Percentiles rank a stretch among this genome's conserved stretches.
phyloP scores from a whole-genome alignment of 1,284 basidiomycete species.

The Apiotrichum laibachii region DNA sequence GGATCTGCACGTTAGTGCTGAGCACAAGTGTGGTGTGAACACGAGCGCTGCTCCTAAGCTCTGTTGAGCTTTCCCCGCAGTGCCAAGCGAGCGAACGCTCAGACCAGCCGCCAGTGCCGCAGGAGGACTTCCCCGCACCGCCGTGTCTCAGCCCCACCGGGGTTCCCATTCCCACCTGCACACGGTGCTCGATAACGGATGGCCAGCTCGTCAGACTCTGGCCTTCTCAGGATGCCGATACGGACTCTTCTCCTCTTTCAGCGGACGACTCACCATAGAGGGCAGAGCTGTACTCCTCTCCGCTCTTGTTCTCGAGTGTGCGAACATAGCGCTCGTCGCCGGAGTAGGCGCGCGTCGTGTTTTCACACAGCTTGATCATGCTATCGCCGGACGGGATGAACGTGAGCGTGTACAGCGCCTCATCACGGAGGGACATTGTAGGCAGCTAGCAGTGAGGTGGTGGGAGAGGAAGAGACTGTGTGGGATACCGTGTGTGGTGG shows the following conservation, averaged over 20 bases:
- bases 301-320: constrained; percentile 28
- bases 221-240: too few species aligned
- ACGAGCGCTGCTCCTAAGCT: not conserved
- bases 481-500: not conserved
- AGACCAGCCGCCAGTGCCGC: too few species aligned
- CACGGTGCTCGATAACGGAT: not conserved
- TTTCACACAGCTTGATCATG: constrained; percentile 36
- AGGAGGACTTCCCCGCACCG: not conserved
- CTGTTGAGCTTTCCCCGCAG: too few species aligned
- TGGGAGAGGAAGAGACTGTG: not conserved
- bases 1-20: constrained; percentile 31
- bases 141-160: not conserved
- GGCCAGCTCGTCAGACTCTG: not conserved
- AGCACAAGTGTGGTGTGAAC: not conserved
- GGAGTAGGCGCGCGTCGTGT: not conserved
- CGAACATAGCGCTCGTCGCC: constrained; percentile 34
- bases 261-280: constrained; percentile 43
- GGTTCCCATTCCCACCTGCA: too few species aligned
- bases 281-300: constrained; percentile 35
- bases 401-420: constrained; percentile 38
- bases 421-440: constrained; percentile 42
- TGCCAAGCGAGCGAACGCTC: too few species aligned
- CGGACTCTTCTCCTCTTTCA: too few species aligned
- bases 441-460: not conserved
- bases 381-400: constrained; percentile 23